A percentile compares a stretch with the other conserved stretches of the same genome.
Evolutionary conservation across 345 rosid genomes (phyloP).

Genomic region (Eucalyptus erythrocorys): DNA sequence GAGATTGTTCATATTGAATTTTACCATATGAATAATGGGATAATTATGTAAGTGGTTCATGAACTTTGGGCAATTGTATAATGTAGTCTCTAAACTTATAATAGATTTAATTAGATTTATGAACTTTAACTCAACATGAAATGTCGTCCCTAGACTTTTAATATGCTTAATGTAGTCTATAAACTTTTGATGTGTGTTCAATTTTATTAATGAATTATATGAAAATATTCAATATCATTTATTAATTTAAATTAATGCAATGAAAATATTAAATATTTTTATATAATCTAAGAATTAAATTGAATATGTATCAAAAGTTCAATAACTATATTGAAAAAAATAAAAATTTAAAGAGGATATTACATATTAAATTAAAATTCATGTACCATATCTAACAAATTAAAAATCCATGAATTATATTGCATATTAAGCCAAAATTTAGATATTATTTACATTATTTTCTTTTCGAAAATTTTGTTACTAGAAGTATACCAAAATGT

Average conservation of each 20-base stretch:
- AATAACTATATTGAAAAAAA: fast-evolving
- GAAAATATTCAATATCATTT: too few relatives aligned
- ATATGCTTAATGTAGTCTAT: fast-evolving
- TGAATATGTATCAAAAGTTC: not conserved
- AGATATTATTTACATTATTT: too few relatives aligned
- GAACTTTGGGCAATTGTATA: not conserved
- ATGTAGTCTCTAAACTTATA: not conserved
- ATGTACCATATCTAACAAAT: not conserved
- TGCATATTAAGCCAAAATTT: too few relatives aligned
- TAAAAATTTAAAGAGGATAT: too few relatives aligned
- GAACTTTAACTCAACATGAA: too few relatives aligned
- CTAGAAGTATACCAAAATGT: not conserved
- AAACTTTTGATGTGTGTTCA: too few relatives aligned
- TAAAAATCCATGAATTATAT: too few relatives aligned
- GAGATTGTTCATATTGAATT: not conserved
- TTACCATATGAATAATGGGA: not conserved
- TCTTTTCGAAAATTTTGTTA: not conserved
- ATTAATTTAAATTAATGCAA: too few relatives aligned
- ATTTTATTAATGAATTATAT: too few relatives aligned
- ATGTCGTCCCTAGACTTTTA: fast-evolving
- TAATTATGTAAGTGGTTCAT: not conserved
- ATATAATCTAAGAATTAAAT: too few relatives aligned
- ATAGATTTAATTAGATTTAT: not conserved
- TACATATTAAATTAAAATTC: too few relatives aligned
- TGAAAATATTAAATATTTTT: too few relatives aligned